These are phyloP conservation scores for Aspergillus phoenicis DNA, from an alignment of 2,329 filamentous ascomycete species.

Conservation along the genomic window DNA sequence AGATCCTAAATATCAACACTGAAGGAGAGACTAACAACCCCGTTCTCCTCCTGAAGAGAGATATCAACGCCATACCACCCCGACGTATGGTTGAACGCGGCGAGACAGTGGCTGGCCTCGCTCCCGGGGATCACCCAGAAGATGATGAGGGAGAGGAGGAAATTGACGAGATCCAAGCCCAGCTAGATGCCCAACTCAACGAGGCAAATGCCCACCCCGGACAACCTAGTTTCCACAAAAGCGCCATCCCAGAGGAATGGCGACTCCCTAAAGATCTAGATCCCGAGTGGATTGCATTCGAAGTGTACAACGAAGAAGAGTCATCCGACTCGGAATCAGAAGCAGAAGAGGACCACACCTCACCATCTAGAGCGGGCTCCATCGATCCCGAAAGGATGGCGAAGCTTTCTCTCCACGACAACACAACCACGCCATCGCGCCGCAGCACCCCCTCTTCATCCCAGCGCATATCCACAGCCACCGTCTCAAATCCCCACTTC, in stretches of 20 bases:
- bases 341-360: slow-evolving; percentile 29
- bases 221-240: slow-evolving; percentile 30
- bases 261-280: slow-evolving; percentile 74
- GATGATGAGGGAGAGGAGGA: slow-evolving; percentile 34
- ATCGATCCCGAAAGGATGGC: slow-evolving; percentile 52
- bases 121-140: slow-evolving; percentile 29
- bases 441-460: slow-evolving; percentile 26
- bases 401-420: slow-evolving; percentile 45
- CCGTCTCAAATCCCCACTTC: slow-evolving; percentile 52
- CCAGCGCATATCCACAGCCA: slow-evolving; percentile 26
- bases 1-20: slow-evolving; percentile 79
- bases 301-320: slow-evolving; percentile 72
- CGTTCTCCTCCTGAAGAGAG: slow-evolving; percentile 73
- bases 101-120: slow-evolving; percentile 38
- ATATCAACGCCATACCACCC: slow-evolving; percentile 65
- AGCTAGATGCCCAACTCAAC: slow-evolving; percentile 43
- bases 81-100: slow-evolving; percentile 59
- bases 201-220: slow-evolving; percentile 10
- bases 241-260: slow-evolving; percentile 51
- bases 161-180: slow-evolving; percentile 46
- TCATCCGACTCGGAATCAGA: slow-evolving; percentile 58
- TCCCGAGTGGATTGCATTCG: slow-evolving; percentile 87
- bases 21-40: slow-evolving; percentile 71
- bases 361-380: slow-evolving; percentile 28
- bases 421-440: slow-evolving; percentile 32